A percentile compares a stretch with the other conserved stretches of the same genome.
These are phyloP conservation scores for Colletotrichum sp. DNA, from an alignment of 2,329 filamentous ascomycete species.

Conservation along the genomic window DNA sequence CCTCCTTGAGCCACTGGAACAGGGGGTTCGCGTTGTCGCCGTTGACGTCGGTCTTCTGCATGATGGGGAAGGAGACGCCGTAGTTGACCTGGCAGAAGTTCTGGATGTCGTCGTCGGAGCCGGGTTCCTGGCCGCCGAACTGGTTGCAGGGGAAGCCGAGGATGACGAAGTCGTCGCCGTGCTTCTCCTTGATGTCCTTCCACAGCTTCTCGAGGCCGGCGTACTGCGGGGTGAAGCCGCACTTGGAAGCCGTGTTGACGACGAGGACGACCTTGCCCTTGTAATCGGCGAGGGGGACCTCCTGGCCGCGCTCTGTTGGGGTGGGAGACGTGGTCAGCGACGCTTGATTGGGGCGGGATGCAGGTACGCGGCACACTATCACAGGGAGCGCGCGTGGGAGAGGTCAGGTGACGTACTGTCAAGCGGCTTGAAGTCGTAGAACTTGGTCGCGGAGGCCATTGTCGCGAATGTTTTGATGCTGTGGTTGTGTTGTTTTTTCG, in stretches of 20 bases:
- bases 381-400: background rate
- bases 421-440: slow-evolving; percentile 86
- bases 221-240: slow-evolving; percentile 97
- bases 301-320: slow-evolving; percentile 70
- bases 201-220: slow-evolving; percentile 89
- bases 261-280: slow-evolving; percentile 93
- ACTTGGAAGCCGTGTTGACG: slow-evolving; percentile 98
- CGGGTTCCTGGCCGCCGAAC: slow-evolving; percentile 90
- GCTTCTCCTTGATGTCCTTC: slow-evolving; percentile 72
- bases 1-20: slow-evolving; percentile 75
- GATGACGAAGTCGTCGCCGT: slow-evolving; percentile 81
- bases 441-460: slow-evolving; percentile 51
- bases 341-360: background rate
- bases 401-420: slow-evolving; percentile 66
- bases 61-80: slow-evolving; percentile 87
- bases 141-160: slow-evolving; percentile 99
- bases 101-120: slow-evolving; percentile 80
- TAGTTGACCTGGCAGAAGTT: slow-evolving; percentile 92
- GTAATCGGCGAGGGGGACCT: slow-evolving; percentile 73
- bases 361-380: background rate
- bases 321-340: background rate
- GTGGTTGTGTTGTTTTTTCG: background rate
- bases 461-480: slow-evolving; percentile 7
- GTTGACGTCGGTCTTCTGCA: slow-evolving; percentile 95
- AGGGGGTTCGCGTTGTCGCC: slow-evolving; percentile 80